Conservation (phyloP, 129 eudicot genomes). For the Lactuca saligna region DNA sequence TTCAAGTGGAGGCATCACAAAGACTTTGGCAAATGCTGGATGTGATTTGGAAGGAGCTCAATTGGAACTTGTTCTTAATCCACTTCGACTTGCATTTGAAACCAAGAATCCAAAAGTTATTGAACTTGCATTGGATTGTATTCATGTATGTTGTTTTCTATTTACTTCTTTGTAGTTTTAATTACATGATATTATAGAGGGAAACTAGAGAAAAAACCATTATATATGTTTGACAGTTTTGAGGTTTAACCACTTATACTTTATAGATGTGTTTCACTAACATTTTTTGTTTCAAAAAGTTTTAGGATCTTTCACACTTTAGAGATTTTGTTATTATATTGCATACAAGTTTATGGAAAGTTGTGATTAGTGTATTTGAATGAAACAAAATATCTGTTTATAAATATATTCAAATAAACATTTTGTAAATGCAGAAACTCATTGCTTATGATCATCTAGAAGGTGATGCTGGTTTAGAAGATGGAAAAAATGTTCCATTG, state of each 20-base stretch:
- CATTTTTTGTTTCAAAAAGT: slow-evolving; percentile 3
- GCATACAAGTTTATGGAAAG: neutral
- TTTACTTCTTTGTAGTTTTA: slow-evolving; percentile 15
- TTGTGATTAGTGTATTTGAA: neutral
- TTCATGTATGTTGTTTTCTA: slow-evolving; percentile 62
- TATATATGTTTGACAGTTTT: too few species aligned
- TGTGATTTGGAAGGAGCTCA: slow-evolving; percentile 64
- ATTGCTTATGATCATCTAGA: slow-evolving; percentile 90
- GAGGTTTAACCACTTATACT: too few species aligned
- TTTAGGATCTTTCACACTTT: neutral
- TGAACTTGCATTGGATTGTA: slow-evolving; percentile 96
- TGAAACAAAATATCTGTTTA: neutral
- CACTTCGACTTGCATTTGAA: slow-evolving; percentile 91
- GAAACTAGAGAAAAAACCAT: too few species aligned
- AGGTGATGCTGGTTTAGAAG: slow-evolving; percentile 92
- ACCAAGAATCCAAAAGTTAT: slow-evolving; percentile 69
- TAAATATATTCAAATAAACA: slow-evolving; percentile 7
- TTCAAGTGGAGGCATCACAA: slow-evolving; percentile 42
- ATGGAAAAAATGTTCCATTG: slow-evolving; percentile 59
- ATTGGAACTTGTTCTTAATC: slow-evolving; percentile 76
- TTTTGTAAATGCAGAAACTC: slow-evolving; percentile 68
- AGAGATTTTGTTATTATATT: neutral
- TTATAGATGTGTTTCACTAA: neutral
- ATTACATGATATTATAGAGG: neutral
- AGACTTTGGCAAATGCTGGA: slow-evolving; percentile 77